Evolutionary conservation across 345 rosid species (phyloP).

Genomic region (Isatis tinctoria): DNA sequence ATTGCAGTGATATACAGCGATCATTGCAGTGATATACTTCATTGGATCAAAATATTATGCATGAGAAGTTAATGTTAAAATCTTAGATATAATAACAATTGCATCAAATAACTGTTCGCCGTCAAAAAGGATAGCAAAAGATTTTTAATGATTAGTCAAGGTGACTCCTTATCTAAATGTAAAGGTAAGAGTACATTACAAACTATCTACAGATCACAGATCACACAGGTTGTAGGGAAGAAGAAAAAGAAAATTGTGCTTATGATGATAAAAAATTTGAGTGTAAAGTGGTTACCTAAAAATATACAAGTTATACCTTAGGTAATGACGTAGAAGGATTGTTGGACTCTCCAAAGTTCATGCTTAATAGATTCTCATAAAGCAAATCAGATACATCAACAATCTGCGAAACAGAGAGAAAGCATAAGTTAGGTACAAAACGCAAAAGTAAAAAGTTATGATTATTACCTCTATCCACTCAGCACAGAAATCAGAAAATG

Average conservation of each 20-base stretch:
- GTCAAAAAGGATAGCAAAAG: not conserved
- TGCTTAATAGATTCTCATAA: constrained; percentile 45
- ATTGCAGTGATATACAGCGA: not conserved
- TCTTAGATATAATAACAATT: constrained; percentile 3
- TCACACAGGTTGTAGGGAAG: not conserved
- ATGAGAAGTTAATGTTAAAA: not conserved
- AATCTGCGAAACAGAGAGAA: constrained; percentile 41
- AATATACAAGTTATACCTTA: constrained; percentile 47
- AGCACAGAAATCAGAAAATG: constrained; percentile 74
- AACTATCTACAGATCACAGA: not conserved
- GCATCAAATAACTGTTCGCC: not conserved
- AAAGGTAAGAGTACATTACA: not conserved
- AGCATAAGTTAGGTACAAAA: not conserved
- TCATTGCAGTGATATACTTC: not conserved
- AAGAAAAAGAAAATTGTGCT: not conserved
- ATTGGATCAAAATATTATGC: not conserved
- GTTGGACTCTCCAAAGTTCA: constrained; percentile 44
- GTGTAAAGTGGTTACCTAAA: not conserved
- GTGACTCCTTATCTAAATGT: not conserved
- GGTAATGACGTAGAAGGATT: constrained; percentile 30
- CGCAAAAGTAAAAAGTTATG: not conserved
- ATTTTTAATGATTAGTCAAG: not conserved
- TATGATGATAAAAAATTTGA: not conserved
- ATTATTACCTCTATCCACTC: constrained; percentile 84
- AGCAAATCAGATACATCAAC: constrained; percentile 62